These are phyloP conservation scores for Logfia minima DNA, from an alignment of 129 eudicot species.

Conservation along the genomic window DNA sequence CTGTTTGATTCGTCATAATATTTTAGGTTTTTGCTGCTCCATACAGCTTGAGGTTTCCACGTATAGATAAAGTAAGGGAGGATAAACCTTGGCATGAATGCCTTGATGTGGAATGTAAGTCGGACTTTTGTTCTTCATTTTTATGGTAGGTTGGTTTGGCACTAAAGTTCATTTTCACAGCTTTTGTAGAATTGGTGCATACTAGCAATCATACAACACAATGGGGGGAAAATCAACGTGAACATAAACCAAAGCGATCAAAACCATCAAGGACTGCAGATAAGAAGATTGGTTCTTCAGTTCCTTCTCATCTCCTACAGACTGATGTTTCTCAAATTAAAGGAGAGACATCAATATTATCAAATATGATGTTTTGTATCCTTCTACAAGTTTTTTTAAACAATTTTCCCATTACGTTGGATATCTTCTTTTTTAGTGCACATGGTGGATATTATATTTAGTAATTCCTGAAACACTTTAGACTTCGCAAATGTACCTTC, in stretches of 20 bases:
- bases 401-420: not conserved
- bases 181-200: slow-evolving; percentile 88
- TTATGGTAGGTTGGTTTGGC: not conserved
- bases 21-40: slow-evolving; percentile 95
- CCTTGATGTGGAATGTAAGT: slow-evolving; percentile 89
- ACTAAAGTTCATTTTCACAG: slow-evolving; percentile 41
- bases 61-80: slow-evolving; percentile 83
- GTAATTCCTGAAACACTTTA: slow-evolving; percentile 52
- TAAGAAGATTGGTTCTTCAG: slow-evolving; percentile 56
- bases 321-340: slow-evolving; percentile 79
- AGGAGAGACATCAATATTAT: slow-evolving; percentile 66
- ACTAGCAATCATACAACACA: slow-evolving; percentile 91
- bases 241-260: slow-evolving; percentile 50
- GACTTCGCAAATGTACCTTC: slow-evolving; percentile 86
- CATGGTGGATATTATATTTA: slow-evolving; percentile 1
- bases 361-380: slow-evolving; percentile 83
- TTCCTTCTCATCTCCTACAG: slow-evolving; percentile 80
- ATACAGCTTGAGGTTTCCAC: slow-evolving; percentile 95
- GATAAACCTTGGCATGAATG: slow-evolving; percentile 99
- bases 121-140: not conserved
- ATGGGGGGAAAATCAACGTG: slow-evolving; percentile 43
- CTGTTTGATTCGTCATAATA: not conserved
- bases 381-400: slow-evolving; percentile 23
- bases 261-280: slow-evolving; percentile 53
- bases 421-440: not conserved